A percentile compares a stretch with the other conserved stretches of the same genome.
These are phyloP conservation scores for Vicia faba DNA, from an alignment of 306 rosid species.

Conservation along the genomic window DNA sequence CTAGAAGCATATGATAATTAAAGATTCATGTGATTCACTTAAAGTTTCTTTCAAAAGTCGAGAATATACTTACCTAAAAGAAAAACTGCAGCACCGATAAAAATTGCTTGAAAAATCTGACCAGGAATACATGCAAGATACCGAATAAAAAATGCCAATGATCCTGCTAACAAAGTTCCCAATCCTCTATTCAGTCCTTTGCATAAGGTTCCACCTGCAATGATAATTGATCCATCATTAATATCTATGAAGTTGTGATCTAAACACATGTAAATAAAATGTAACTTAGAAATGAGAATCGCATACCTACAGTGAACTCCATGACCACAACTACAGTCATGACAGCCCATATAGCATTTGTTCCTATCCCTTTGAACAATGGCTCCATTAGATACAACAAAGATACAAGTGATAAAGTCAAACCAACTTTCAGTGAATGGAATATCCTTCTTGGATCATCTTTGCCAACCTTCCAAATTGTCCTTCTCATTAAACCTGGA, in stretches of 20 bases:
- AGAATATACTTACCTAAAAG: constrained; percentile 52
- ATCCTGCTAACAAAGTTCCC: constrained; percentile 83
- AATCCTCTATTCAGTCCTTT: constrained; percentile 94
- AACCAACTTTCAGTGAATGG: constrained; percentile 83
- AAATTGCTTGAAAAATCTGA: constrained; percentile 55
- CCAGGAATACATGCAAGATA: constrained; percentile 57
- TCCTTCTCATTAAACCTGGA: constrained; percentile 46
- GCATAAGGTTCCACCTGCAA: constrained; percentile 84
- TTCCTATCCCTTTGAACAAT: constrained; percentile 64
- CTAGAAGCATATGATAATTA: not conserved
- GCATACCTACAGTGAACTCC: constrained; percentile 82
- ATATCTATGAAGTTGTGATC: not conserved
- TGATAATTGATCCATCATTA: not conserved
- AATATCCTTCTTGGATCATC: constrained; percentile 79
- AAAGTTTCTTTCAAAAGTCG: no score
- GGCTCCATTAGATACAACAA: constrained; percentile 71
- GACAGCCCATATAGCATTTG: constrained; percentile 88
- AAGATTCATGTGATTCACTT: no score
- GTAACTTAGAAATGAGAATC: constrained; percentile 7
- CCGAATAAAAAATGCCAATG: constrained; percentile 68
- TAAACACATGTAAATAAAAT: not conserved
- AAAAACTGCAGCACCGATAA: constrained; percentile 79
- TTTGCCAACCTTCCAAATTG: constrained; percentile 60
- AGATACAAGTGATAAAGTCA: constrained; percentile 74
- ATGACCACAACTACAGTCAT: constrained; percentile 95